Conservation (phyloP, 768 basidiomycete genomes). For the Hygrocybe punicea region DNA sequence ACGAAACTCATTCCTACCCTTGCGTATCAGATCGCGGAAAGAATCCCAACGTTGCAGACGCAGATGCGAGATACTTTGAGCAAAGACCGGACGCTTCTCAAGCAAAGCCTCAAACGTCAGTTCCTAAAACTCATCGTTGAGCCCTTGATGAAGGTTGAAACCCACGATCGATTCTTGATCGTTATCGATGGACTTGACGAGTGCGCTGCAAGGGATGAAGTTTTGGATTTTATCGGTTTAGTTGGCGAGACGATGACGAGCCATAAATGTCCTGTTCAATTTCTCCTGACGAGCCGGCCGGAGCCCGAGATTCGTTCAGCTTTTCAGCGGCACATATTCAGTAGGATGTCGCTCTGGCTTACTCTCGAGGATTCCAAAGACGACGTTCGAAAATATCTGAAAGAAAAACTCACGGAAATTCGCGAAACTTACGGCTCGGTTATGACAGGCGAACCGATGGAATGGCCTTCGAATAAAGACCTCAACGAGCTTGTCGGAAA, state of each 20-base stretch:
- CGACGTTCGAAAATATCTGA: conserved; percentile 6
- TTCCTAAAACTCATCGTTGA: conserved; percentile 35
- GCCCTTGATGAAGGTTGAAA: conserved; percentile 10
- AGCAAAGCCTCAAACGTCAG: conserved; percentile 12
- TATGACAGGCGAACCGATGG: background rate
- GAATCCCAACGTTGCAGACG: background rate
- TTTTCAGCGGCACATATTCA: background rate
- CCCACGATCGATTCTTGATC: conserved; percentile 11
- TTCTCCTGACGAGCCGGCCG: conserved; percentile 33
- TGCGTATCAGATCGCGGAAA: conserved; percentile 29
- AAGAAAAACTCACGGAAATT: background rate
- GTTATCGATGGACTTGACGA: conserved; percentile 39
- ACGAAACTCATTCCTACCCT: conserved; percentile 28
- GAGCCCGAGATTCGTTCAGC: conserved; percentile 28
- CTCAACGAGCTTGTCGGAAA: conserved; percentile 1
- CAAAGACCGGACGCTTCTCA: background rate
- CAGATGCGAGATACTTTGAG: background rate
- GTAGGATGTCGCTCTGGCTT: background rate
- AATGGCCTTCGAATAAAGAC: conserved; percentile 7
- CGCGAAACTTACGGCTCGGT: background rate
- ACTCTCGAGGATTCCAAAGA: background rate
- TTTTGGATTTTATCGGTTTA: conserved; percentile 26
- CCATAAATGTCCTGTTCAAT: conserved; percentile 24
- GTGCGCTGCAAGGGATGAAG: conserved; percentile 21
- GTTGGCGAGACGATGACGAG: conserved; percentile 21